Evolutionary conservation across 1,139 yeast genomes (phyloP), one percentile per base, ranked within the genome.

Genomic region (Geotrichum candidum): DNA sequence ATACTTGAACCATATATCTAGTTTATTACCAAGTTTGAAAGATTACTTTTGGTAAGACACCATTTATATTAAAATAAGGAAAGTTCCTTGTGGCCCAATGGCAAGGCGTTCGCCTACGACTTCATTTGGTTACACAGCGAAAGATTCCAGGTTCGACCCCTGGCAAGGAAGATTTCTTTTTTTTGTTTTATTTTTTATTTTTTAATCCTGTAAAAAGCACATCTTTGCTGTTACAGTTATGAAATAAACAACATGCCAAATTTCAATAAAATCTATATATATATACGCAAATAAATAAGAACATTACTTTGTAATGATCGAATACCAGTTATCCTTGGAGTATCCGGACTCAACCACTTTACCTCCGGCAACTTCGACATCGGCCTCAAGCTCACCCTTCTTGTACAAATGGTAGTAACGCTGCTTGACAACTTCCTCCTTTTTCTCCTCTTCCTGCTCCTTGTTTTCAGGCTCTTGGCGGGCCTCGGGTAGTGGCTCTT

Each of bases 241-340:
- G 15, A 33, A 35, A 35, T 13, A 11, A 41, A 41, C 4, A 41
- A 41, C 3, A 41, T 11, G n/a, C 5, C n/a, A 41, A 41, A 41
- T 10, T n/a, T 41, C 10, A 41, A 41, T 5, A 23, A 41, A 41
- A 41, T 41, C 48, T 41, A 41, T 41, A 41, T 41, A 15, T n/a
- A 15, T n/a, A 41, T 2, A 41, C 22, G 48, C 18, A 29, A 29
- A 29, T 29, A 29, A 29, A 29, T 29, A 29, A 29, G 33, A 27
- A 29, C 31, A 6, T 45, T 29, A 57, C 38, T 55, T 54, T 66
- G 75, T 74, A 18, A 80, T 77, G 1, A 86, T 77, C 1, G 80
- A 87, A 90, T 97, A 94, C 98, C 99, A 94, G 71, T 94, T 94
- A 71, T 95, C 99, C 69, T 82, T 83, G 71, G 94, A 98, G 71